A percentile compares a stretch with the other conserved stretches of the same genome.
These are phyloP conservation scores for Amanita molliuscula DNA, from an alignment of 768 basidiomycete species.

Conservation along the genomic window DNA sequence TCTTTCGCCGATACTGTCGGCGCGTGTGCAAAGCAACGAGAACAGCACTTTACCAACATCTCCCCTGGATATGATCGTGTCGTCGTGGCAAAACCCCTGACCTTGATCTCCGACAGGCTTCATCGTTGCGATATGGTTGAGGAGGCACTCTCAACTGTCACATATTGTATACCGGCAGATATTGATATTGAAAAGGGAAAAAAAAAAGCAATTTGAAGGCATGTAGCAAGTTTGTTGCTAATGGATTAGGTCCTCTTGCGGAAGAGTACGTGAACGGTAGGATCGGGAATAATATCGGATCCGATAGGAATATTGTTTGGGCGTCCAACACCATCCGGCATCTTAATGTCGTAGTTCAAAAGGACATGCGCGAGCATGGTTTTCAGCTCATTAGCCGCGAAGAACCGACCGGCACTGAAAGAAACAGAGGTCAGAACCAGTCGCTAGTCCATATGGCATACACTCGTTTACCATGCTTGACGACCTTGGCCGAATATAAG, in stretches of 20 bases:
- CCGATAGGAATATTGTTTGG: slow-evolving; percentile 11
- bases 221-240: too few species aligned
- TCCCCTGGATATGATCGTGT: too few species aligned
- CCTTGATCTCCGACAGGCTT: too few species aligned
- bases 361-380: slow-evolving; percentile 21
- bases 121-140: too few species aligned
- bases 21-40: too few species aligned
- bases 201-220: too few species aligned
- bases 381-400: slow-evolving; percentile 24
- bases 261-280: slow-evolving; percentile 23
- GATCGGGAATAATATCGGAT: slow-evolving; percentile 17
- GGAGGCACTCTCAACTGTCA: too few species aligned
- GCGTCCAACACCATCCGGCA: slow-evolving; percentile 14
- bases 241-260: slow-evolving; percentile 13
- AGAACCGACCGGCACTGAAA: slow-evolving; percentile 22
- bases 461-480: slow-evolving; percentile 10
- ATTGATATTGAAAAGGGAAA: too few species aligned
- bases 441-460: neutral
- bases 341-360: slow-evolving; percentile 23
- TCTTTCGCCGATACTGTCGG: too few species aligned
- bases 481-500: slow-evolving; percentile 24
- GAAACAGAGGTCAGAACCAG: neutral
- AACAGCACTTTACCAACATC: too few species aligned
- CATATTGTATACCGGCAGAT: too few species aligned
- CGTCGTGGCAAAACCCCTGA: too few species aligned